phyloP scores from a whole-genome alignment of 768 basidiomycete species.

The Megacollybia marginata region DNA sequence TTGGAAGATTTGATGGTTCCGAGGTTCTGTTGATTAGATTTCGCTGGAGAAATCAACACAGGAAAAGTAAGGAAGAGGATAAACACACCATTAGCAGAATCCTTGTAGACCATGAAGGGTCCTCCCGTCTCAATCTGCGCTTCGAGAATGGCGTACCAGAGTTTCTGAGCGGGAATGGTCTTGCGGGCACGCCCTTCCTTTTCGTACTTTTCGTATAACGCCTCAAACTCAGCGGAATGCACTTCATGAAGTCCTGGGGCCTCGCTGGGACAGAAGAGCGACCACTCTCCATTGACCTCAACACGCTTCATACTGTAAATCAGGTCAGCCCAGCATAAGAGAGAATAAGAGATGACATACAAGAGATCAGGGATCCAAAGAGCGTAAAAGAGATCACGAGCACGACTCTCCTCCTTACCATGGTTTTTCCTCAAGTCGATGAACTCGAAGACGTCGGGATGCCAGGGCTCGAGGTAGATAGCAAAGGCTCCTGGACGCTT shows the following conservation, averaged over 20 bases:
- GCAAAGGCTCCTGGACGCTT: constrained; percentile 98
- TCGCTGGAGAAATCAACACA: constrained; percentile 41
- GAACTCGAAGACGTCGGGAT: constrained; percentile 95
- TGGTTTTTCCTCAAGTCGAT: constrained; percentile 98
- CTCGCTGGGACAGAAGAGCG: constrained; percentile 96
- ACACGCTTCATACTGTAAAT: constrained; percentile 87
- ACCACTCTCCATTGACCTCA: constrained; percentile 84
- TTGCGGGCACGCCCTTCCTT: constrained; percentile 80
- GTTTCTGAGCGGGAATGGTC: constrained; percentile 88
- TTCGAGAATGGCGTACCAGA: constrained; percentile 97
- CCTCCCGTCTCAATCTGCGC: constrained; percentile 97
- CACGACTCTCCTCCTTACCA: constrained; percentile 95
- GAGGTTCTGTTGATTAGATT: constrained; percentile 97
- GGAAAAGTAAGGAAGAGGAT: constrained; percentile 1
- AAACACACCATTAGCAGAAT: constrained; percentile 77
- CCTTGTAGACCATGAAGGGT: constrained; percentile 99
- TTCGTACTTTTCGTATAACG: constrained; percentile 82
- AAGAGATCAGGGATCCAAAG: constrained; percentile 98
- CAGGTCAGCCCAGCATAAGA: background rate
- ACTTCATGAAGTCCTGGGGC: constrained; percentile 87
- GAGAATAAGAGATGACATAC: constrained; percentile 34
- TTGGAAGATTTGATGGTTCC: constrained; percentile 99
- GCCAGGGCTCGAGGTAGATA: constrained; percentile 99
- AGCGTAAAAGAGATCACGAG: constrained; percentile 95
- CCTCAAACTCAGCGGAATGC: constrained; percentile 85